Evolutionary conservation across 2,329 filamentous ascomycete species (phyloP).

Genomic region (Sporothrix inflata): DNA sequence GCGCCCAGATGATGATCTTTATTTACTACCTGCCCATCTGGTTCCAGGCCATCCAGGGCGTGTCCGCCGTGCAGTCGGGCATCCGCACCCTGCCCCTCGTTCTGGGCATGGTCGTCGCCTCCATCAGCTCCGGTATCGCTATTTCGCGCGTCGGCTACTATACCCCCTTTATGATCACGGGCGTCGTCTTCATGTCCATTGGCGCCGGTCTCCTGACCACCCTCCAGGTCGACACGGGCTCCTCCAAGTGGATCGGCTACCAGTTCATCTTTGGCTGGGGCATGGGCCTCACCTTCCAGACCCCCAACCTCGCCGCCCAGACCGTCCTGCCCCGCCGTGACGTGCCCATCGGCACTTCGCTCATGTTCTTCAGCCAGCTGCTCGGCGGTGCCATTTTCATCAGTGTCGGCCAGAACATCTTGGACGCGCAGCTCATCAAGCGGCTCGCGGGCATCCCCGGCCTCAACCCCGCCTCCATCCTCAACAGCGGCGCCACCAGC

Average conservation of each 20-base stretch:
- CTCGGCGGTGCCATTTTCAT: conserved; percentile 52
- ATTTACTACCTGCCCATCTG: conserved; percentile 40
- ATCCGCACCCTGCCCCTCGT: conserved; percentile 48
- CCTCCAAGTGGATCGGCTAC: conserved; percentile 45
- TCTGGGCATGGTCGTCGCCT: conserved; percentile 47
- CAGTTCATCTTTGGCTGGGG: conserved; percentile 52
- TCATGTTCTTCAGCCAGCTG: conserved; percentile 52
- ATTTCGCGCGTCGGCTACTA: conserved; percentile 50
- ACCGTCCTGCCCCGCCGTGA: conserved; percentile 48
- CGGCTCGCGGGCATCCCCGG: conserved; percentile 41
- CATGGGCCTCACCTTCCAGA: conserved; percentile 50
- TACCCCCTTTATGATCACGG: conserved; percentile 48
- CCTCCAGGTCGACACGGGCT: conserved; percentile 42
- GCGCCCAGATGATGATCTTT: conserved; percentile 24
- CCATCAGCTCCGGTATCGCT: conserved; percentile 45
- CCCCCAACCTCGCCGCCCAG: conserved; percentile 51
- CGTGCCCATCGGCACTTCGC: conserved; percentile 48
- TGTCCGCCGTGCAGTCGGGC: conserved; percentile 46
- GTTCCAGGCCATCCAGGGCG: conserved; percentile 51
- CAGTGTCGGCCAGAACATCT: conserved; percentile 51
- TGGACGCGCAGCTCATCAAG: conserved; percentile 46
- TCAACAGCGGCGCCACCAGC: conserved; percentile 34
- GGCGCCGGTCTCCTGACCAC: conserved; percentile 48
- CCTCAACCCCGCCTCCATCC: conserved; percentile 33
- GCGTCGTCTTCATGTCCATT: conserved; percentile 43